A percentile compares a stretch with the other conserved stretches of the same genome.
These are phyloP conservation scores for Martensiomyces pterosporus DNA, from an alignment of 192 early-diverging fungal species.

Conservation along the genomic window DNA sequence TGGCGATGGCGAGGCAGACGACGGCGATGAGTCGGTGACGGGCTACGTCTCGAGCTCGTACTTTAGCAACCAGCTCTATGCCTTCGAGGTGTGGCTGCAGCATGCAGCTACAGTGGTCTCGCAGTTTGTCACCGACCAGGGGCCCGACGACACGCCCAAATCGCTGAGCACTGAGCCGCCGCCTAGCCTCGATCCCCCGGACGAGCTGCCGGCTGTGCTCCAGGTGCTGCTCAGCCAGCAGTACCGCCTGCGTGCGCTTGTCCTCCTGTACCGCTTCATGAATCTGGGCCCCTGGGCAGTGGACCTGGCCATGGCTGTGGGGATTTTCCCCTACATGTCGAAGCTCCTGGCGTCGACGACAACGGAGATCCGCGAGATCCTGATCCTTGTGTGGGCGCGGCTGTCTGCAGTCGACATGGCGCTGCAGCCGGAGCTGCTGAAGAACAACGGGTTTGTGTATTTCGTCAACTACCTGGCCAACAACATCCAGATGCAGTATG, in stretches of 20 bases:
- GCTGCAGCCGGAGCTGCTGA: slow-evolving; percentile 86
- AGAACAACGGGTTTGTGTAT: slow-evolving; percentile 87
- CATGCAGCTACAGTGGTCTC: slow-evolving; percentile 71
- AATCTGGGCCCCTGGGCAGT: slow-evolving; percentile 94
- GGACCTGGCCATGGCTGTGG: slow-evolving; percentile 85
- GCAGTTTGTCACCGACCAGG: slow-evolving; percentile 48
- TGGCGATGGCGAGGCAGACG: slow-evolving; percentile 19
- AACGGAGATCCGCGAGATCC: slow-evolving; percentile 85
- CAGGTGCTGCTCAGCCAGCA: slow-evolving; percentile 95
- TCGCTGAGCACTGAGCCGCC: slow-evolving; percentile 48
- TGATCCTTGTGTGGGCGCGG: slow-evolving; percentile 97
- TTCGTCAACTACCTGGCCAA: slow-evolving; percentile 85
- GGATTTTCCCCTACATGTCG: slow-evolving; percentile 95
- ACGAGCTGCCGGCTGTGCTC: slow-evolving; percentile 93
- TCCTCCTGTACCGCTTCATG: slow-evolving; percentile 86
- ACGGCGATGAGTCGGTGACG: slow-evolving; percentile 4
- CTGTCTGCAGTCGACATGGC: slow-evolving; percentile 88
- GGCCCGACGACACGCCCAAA: slow-evolving; percentile 34
- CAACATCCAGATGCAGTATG: slow-evolving; percentile 56
- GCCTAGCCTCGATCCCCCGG: slow-evolving; percentile 59
- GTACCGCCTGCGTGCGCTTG: slow-evolving; percentile 86
- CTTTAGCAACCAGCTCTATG: slow-evolving; percentile 95
- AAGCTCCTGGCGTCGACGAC: slow-evolving; percentile 92
- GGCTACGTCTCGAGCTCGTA: slow-evolving; percentile 69
- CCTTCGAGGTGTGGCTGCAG: slow-evolving; percentile 94